Base-by-base conservation (phyloP, 164 flowering plant species). In the Nymphaea thermarum region DNA sequence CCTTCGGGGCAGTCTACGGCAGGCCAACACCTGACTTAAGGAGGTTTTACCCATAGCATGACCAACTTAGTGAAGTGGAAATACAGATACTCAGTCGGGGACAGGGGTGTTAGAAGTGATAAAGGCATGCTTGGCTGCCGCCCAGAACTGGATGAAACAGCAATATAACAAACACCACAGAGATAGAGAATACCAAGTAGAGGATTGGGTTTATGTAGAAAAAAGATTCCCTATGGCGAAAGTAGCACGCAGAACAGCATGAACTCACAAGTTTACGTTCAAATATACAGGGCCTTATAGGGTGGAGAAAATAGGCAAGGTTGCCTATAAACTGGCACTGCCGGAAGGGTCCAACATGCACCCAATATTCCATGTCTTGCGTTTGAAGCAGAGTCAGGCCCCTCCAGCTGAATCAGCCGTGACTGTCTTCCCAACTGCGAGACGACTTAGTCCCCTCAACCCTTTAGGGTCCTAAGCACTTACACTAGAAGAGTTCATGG, bases 291-390 rank as follows among this genome's bases (percentile, higher is more conserved):
- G 67, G 59, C 67, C 72, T 3, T 47, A 14, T 51, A 45, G 53
- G 44, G 59, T 69, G 43, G 66, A 43, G 8, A 14, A 60, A 0
- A 55, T 63, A 25, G 71, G 67, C 3, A 17, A 42, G 5, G 67
- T 64, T 3, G 67, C 72, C 17, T 70, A 53, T 11, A 51, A 55
- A 25, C 25, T 42, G 7, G 62, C 44, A 11, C 71, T 62, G 10
- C 71, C 65, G 6, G 44, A 10, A 25, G n/a, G 25, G 47, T 10
- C 66, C n/a, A 55, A 64, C 16, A 55, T 70, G 11, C 43, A 64
- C 44, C 67, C 63, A 0, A 42, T 70, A 36, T 70, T 70, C 61
- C 72, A 70, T 51, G 63, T 70, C 3, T 70, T 62, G 2, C 42
- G 45, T 42, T 53, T 51, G 2, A 70, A 70, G n/a, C 12, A 18